Conservation (phyloP, 257 asterid genomes). For the Scutellaria barbata region DNA sequence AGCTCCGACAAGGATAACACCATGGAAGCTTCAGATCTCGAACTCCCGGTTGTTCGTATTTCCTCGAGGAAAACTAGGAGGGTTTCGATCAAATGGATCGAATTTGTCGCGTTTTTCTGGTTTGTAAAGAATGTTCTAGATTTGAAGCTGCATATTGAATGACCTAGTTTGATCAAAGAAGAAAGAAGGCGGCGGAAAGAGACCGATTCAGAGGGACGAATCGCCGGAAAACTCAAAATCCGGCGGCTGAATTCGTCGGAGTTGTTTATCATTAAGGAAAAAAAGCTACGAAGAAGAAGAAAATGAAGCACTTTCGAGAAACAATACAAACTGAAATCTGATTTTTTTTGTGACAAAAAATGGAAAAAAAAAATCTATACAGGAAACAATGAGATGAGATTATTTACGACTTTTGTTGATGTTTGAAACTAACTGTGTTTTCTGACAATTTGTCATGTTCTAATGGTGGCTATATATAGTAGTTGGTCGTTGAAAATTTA, state of each 20-base stretch:
- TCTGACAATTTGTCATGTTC: constrained; percentile 8
- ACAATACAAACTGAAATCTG: constrained; percentile 19
- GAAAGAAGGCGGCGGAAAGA: constrained; percentile 48
- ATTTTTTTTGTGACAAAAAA: not conserved
- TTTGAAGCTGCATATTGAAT: constrained; percentile 51
- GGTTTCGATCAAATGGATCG: constrained; percentile 55
- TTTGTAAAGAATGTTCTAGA: constrained; percentile 55
- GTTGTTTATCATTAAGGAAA: constrained; percentile 55
- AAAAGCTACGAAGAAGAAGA: not conserved
- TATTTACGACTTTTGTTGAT: constrained; percentile 1
- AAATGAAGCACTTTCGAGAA: constrained; percentile 10
- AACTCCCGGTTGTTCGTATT: constrained; percentile 25
- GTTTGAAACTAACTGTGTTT: not conserved
- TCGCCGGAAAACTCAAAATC: constrained; percentile 79
- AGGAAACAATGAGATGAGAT: constrained; percentile 10
- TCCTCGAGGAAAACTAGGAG: constrained; percentile 69
- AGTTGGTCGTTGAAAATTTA: not conserved
- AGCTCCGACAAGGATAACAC: constrained; percentile 66
- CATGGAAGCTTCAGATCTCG: constrained; percentile 34
- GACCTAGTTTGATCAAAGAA: constrained; percentile 56
- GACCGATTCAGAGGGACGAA: constrained; percentile 71
- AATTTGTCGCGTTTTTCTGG: constrained; percentile 50
- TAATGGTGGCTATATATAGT: constrained; percentile 32
- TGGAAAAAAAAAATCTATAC: not conserved
- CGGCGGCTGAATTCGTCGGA: constrained; percentile 68